A percentile compares a stretch with the other conserved stretches of the same genome.
Evolutionary conservation across 2,329 filamentous ascomycete species (phyloP).

Genomic region (Colletotrichum filicis): DNA sequence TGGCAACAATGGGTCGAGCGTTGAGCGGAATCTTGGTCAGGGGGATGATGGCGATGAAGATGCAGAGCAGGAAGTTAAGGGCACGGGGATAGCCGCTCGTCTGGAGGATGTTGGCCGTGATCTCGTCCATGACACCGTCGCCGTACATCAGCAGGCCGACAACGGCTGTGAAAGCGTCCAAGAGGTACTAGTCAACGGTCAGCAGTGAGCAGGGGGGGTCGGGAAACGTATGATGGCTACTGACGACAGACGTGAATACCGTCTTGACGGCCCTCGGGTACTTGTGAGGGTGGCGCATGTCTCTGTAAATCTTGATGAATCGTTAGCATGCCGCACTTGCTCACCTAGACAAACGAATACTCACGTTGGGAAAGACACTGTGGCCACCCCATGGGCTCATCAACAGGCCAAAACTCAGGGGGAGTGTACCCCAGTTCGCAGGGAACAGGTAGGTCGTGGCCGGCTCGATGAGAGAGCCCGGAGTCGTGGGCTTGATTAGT

Average conservation of each 20-base stretch:
- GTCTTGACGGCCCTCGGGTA: constrained; percentile 79
- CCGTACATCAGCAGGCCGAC: constrained; percentile 95
- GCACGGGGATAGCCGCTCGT: constrained; percentile 78
- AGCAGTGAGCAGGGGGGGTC: neutral
- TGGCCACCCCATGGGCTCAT: constrained; percentile 80
- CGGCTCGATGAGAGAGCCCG: constrained; percentile 86
- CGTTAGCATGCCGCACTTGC: neutral
- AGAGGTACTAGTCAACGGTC: constrained; percentile 66
- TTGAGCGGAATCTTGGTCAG: constrained; percentile 95
- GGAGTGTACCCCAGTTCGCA: constrained; percentile 85
- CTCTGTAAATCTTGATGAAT: constrained; percentile 64
- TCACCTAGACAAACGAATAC: constrained; percentile 23
- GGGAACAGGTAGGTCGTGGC: constrained; percentile 86
- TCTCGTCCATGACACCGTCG: constrained; percentile 85
- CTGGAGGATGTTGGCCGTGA: constrained; percentile 89
- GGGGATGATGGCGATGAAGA: constrained; percentile 92
- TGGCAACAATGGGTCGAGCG: constrained; percentile 85
- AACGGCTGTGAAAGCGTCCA: constrained; percentile 85
- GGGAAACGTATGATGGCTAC: constrained; percentile 40
- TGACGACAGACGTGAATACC: constrained; percentile 86
- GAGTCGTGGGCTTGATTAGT: constrained; percentile 80
- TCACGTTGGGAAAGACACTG: constrained; percentile 81
- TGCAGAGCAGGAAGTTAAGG: constrained; percentile 82
- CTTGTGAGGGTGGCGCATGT: constrained; percentile 81
- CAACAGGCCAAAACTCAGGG: constrained; percentile 88